Base-by-base conservation (phyloP, 2,329 filamentous ascomycete species). In the Catunica adiposa region DNA sequence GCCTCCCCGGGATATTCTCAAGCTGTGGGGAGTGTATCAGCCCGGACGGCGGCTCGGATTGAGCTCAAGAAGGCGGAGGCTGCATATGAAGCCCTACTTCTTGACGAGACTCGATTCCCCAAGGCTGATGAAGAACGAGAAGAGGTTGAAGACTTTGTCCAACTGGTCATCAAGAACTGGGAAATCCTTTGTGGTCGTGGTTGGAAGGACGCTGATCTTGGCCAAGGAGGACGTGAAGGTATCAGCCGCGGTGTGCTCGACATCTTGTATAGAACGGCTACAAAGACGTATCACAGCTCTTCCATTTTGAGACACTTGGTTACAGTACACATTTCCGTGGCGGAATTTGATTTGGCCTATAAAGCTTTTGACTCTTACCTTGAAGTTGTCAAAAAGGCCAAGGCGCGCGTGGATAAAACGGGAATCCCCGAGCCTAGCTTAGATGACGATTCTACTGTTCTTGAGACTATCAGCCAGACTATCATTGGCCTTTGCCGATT, bases 251-350 rank as follows among this genome's bases (percentile, higher is more conserved):
- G 82, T 53, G 81, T 94, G 31, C 76, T 98, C 42, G 89, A 92
- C 67, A 86, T 89, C 26, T 74, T 98, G 5, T 98, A 97, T 67
- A 84, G 84, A 40, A 87, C 89, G 22, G 87, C 90, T 6, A 88
- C 85, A 8, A 95, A 92, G 67, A 95, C 89, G 0, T 98, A 92
- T 64, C 92, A 98, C 68, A 98, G 92, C 1, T 94, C 90, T 1
- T 73, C 88, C 8, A 86, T 97, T 59, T 71, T 98, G 29, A 78
- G 90, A 57, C 80, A 89, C 63, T 74, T 98, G 0, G 97, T 97
- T 65, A 83, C 81, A 9, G 84, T 95, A 1, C 92, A 98, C 66
- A 74, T 90, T 17, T 79, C 88, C 1, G 74, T 96, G 17, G 88
- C 89, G 7, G 90, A 98, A 62, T 97, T 96, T 61, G 87, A 95